Percentiles rank a stretch among this genome's conserved stretches.
Evolutionary conservation across 2,329 filamentous ascomycete genomes (phyloP).

Genomic region (Epichloe hybrida): DNA sequence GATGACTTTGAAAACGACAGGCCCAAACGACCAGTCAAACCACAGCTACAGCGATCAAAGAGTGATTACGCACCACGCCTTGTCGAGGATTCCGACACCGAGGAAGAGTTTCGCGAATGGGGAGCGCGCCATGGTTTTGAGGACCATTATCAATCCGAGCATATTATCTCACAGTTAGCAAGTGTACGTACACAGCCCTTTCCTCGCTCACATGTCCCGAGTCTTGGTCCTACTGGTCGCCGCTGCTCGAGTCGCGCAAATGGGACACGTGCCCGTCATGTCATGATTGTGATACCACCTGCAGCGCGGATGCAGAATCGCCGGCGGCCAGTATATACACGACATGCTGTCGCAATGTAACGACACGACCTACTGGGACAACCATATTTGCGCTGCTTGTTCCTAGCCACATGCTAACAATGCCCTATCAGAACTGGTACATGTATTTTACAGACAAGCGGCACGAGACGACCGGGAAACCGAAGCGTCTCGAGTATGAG

Average conservation of each 20-base stretch:
- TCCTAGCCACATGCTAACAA: neutral
- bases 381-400: neutral
- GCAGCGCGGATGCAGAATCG: neutral
- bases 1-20: conserved; percentile 23
- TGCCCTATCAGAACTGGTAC: conserved; percentile 66
- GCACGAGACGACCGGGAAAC: conserved; percentile 85
- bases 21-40: conserved; percentile 29
- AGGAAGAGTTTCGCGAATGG: conserved; percentile 36
- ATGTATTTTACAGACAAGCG: conserved; percentile 99
- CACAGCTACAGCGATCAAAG: conserved; percentile 40
- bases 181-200: conserved; percentile 41
- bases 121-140: conserved; percentile 77
- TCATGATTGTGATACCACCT: conserved; percentile 4
- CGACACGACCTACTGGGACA: neutral
- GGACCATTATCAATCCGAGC: conserved; percentile 79
- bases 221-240: neutral
- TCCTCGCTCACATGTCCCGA: neutral
- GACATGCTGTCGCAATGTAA: neutral
- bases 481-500: conserved; percentile 51
- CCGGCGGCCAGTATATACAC: neutral
- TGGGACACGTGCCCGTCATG: conserved; percentile 2
- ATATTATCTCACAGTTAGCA: conserved; percentile 73
- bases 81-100: conserved; percentile 26
- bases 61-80: conserved; percentile 38
- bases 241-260: conserved; percentile 3